These are phyloP conservation scores for Sugiyamaella pinicola DNA, from an alignment of 1,139 yeast species.

Conservation along the genomic window DNA sequence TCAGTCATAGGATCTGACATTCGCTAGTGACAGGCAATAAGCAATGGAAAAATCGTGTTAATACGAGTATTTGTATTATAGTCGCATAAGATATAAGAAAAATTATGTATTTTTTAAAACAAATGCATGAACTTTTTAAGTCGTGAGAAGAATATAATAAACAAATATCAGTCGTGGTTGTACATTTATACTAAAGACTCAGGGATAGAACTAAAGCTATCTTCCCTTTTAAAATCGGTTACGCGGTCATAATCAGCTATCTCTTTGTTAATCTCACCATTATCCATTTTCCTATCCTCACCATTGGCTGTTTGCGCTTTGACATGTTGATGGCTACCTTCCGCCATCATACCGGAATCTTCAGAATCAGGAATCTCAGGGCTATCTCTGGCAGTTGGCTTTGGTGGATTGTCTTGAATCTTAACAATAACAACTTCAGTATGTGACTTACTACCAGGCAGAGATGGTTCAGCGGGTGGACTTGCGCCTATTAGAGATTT, in stretches of 20 bases:
- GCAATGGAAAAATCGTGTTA: too few species aligned
- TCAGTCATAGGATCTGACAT: neutral
- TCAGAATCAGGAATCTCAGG: neutral
- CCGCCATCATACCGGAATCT: neutral
- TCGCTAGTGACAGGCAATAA: too few species aligned
- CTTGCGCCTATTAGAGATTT: too few species aligned
- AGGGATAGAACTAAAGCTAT: neutral
- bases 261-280: too few species aligned
- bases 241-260: neutral
- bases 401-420: neutral
- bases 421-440: too few species aligned
- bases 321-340: neutral
- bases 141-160: neutral
- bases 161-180: too few species aligned
- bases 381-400: neutral
- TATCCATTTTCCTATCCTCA: too few species aligned
- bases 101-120: neutral
- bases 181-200: neutral
- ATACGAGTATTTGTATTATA: too few species aligned
- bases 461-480: too few species aligned
- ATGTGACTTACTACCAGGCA: too few species aligned
- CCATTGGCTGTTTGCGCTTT: neutral
- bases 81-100: too few species aligned
- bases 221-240: neutral
- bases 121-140: conserved; percentile 2